phyloP scores from a whole-genome alignment of 169 alveolate species.

The Babesia divergens region DNA sequence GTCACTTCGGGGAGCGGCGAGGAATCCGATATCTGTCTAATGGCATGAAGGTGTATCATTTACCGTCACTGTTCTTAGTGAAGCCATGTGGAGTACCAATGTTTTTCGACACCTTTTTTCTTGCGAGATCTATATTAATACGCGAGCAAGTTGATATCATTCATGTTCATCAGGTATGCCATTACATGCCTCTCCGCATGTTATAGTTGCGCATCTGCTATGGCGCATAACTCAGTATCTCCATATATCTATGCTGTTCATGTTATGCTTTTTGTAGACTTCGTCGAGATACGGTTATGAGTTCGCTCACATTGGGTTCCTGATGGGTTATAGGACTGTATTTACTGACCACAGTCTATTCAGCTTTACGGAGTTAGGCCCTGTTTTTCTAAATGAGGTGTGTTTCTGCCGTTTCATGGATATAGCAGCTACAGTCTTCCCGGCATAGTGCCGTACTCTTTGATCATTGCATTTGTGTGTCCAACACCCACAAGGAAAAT shows the following conservation, averaged over 20 bases:
- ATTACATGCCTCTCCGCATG: background rate
- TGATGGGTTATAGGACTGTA: conserved; percentile 81
- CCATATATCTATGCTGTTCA: background rate
- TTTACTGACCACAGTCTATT: conserved; percentile 99
- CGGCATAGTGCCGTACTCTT: conserved; percentile 56
- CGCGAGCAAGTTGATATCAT: conserved; percentile 95
- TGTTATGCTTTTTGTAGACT: background rate
- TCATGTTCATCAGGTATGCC: conserved; percentile 73
- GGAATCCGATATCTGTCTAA: conserved; percentile 96
- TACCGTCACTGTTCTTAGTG: conserved; percentile 84
- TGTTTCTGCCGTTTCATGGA: conserved; percentile 57
- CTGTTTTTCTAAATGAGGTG: conserved; percentile 90
- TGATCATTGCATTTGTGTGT: conserved; percentile 92
- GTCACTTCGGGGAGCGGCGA: conserved; percentile 83
- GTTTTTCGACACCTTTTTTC: conserved; percentile 63
- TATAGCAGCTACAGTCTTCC: conserved; percentile 15
- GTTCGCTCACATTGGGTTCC: conserved; percentile 45
- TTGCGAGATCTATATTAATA: conserved; percentile 88
- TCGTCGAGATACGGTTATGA: conserved; percentile 44
- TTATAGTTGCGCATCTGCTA: background rate
- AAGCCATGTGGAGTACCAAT: conserved; percentile 63
- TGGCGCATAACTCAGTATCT: background rate
- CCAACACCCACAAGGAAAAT: conserved; percentile 94
- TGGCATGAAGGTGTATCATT: conserved; percentile 97
- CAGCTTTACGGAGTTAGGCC: conserved; percentile 93